Evolutionary conservation across 768 basidiomycete genomes (phyloP), one percentile per base, ranked within the genome.

Genomic region (Lactarius quietus): DNA sequence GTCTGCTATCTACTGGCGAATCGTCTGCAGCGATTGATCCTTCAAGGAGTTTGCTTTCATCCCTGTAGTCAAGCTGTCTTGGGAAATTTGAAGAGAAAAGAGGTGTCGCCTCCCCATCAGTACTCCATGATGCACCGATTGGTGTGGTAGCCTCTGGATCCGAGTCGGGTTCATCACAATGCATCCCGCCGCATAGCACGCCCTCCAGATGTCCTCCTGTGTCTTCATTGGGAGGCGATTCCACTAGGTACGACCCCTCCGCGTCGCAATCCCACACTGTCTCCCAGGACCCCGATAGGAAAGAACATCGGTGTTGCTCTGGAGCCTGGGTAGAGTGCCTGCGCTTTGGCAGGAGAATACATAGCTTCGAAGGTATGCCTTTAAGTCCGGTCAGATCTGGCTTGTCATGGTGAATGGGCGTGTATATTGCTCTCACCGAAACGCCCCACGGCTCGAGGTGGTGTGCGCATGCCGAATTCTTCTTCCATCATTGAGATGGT

Each of bases 401-500:
- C 2, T 14, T 51, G 9, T 28, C 48, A 6, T 51, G 14, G 6
- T 51, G 59, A 26, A 29, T 1, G 15, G 3, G 31, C 14, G n/a
- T 23, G 39, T 29, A 0, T 18, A 28, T n/a, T 6, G 35, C 28
- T 35, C 63, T 20, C 17, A 65, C 64, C 64, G 26, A 61, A 57
- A 55, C 28, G 59, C 17, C 29, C 41, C 28, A 9, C 15, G 17
- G 43, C 12, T 17, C 23, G 56, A 10, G 48, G 55, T 10, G 45
- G 60, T 35, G 51, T 29, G 5, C 60, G 6, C 23, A 61, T 57
- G 48, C 64, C 64, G 36, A 65, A 41, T 29, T 65, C 64, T 41
- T 57, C 38, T 48, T 65, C 64, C 64, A 65, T 57, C 55, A 51
- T 35, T 14, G 60, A 61, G 31, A 65, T 61, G 3, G 55, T 61